phyloP scores from a whole-genome alignment of 192 early-diverging fungal genomes.

The Gonapodya prolifera region DNA sequence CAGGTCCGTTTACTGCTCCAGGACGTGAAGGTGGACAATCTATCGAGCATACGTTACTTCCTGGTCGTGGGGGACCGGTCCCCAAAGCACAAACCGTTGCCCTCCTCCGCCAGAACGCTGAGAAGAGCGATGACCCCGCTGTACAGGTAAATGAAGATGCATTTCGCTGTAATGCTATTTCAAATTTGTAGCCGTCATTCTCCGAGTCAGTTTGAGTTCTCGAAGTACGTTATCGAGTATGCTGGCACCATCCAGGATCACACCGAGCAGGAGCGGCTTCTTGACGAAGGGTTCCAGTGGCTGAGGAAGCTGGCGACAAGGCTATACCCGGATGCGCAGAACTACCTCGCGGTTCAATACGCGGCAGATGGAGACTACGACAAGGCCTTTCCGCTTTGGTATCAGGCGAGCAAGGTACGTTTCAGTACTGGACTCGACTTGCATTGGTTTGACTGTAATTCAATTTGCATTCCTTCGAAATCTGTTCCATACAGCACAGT shows the following conservation, averaged over 20 bases:
- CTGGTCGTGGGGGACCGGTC: neutral
- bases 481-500: neutral
- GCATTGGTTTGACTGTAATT: neutral
- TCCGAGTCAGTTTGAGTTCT: slow-evolving; percentile 1
- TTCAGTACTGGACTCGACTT: neutral
- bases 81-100: neutral
- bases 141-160: neutral
- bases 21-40: neutral
- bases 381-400: slow-evolving; percentile 9
- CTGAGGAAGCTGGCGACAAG: slow-evolving; percentile 10
- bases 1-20: neutral
- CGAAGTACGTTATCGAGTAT: neutral
- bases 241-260: neutral
- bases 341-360: slow-evolving; percentile 7
- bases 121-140: neutral
- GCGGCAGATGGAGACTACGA: slow-evolving; percentile 9
- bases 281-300: slow-evolving; percentile 11
- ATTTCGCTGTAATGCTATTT: neutral
- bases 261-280: neutral
- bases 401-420: slow-evolving; percentile 3
- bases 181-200: no score
- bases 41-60: neutral
- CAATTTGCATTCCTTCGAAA: neutral
- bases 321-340: slow-evolving; percentile 9
- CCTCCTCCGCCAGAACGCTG: neutral